Evolutionary conservation across 202 grass and related monocot species (phyloP).

Genomic region (Digitaria exilis): DNA sequence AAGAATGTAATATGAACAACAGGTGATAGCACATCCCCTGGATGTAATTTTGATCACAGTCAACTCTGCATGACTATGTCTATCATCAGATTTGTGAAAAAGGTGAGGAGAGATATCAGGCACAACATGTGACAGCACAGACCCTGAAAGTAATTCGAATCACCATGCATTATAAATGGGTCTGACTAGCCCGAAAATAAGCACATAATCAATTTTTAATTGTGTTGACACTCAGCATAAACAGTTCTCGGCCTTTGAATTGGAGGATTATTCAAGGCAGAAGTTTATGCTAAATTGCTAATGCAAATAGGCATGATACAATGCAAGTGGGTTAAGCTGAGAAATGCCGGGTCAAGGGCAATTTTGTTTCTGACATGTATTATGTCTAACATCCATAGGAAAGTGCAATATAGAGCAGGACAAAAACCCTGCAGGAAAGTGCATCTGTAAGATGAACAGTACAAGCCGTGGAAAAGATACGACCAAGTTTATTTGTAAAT

Average conservation of each 20-base stretch:
- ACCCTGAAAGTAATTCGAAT: not conserved
- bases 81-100: not conserved
- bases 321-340: not conserved
- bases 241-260: not conserved
- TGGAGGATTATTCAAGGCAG: not conserved
- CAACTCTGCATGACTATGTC: not conserved
- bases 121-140: not conserved
- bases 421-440: no score
- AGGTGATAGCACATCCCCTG: not conserved
- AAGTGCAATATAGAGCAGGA: not conserved
- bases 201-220: not conserved
- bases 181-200: not conserved
- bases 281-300: not conserved
- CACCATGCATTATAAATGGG: not conserved
- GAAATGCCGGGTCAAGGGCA: not conserved
- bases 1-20: slow-evolving; percentile 1
- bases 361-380: not conserved
- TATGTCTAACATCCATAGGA: not conserved
- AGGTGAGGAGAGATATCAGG: not conserved
- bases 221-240: not conserved
- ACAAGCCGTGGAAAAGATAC: not conserved
- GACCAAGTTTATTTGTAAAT: not conserved
- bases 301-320: not conserved
- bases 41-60: not conserved
- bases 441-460: not conserved